Evolutionary conservation across 2,329 filamentous ascomycete species (phyloP).

Genomic region (Monilinia laxa): DNA sequence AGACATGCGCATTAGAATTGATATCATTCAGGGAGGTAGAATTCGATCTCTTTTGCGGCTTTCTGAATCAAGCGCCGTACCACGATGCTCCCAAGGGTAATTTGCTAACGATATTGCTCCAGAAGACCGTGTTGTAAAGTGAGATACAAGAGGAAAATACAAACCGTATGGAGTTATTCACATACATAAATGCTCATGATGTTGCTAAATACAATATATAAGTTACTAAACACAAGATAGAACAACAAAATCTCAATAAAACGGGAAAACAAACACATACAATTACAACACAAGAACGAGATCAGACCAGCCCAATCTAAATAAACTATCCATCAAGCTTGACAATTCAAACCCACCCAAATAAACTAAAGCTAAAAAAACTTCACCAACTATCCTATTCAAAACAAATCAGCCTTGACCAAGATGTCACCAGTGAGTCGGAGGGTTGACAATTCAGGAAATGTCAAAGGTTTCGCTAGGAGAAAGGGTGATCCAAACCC

Average conservation of each 20-base stretch:
- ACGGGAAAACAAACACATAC: not conserved
- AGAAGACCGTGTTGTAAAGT: not conserved
- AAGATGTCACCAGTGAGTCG: not conserved
- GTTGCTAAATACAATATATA: not conserved
- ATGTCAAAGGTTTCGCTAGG: not conserved
- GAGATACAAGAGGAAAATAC: not conserved
- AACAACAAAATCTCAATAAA: not conserved
- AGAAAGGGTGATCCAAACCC: constrained; percentile 12
- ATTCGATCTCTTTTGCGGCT: not conserved
- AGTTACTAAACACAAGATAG: not conserved
- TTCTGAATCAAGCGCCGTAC: not conserved
- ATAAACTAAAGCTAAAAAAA: not conserved
- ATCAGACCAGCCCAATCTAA: not conserved
- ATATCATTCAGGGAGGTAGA: not conserved
- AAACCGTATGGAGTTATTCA: not conserved
- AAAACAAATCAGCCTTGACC: not conserved
- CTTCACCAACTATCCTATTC: not conserved
- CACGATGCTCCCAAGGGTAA: not conserved
- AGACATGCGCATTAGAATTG: not conserved
- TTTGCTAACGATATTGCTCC: not conserved
- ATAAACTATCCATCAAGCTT: not conserved
- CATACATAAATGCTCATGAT: not conserved
- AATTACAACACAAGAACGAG: not conserved
- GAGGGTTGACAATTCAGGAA: constrained; percentile 4
- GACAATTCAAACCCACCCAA: not conserved